These are phyloP conservation scores for Gomphus sp. DNA, from an alignment of 1,284 basidiomycete species.

Conservation along the genomic window DNA sequence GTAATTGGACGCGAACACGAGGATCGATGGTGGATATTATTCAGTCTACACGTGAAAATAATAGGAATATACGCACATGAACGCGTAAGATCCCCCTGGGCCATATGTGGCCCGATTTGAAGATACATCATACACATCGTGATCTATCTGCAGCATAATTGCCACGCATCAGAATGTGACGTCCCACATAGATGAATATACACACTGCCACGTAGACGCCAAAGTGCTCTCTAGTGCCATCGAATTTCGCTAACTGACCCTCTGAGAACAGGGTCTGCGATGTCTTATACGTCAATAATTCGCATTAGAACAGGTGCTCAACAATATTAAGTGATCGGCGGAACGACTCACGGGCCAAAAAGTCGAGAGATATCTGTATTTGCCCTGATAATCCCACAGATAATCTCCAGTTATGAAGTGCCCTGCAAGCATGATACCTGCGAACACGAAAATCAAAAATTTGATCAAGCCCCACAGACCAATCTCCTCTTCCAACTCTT, in stretches of 20 bases:
- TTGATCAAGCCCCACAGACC: conserved; percentile 57
- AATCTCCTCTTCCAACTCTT: conserved; percentile 60
- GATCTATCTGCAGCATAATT: conserved; percentile 59
- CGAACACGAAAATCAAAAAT: conserved; percentile 47
- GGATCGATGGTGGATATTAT: conserved; percentile 11
- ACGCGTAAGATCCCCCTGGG: conserved; percentile 78
- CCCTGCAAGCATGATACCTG: conserved; percentile 51
- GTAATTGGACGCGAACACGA: neutral
- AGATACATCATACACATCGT: conserved; percentile 89
- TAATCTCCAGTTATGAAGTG: conserved; percentile 78
- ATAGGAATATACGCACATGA: conserved; percentile 49
- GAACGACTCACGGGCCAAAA: conserved; percentile 47
- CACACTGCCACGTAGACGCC: conserved; percentile 73
- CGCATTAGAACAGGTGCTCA: neutral
- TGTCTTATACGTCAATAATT: conserved; percentile 24
- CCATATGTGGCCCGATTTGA: conserved; percentile 75
- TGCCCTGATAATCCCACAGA: conserved; percentile 66
- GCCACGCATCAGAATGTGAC: neutral
- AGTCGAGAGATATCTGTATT: conserved; percentile 46
- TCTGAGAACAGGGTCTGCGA: conserved; percentile 70
- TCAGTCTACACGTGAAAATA: conserved; percentile 3
- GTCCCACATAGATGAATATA: conserved; percentile 12
- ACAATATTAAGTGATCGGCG: neutral
- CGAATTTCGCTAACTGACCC: conserved; percentile 55
- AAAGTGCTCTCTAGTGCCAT: conserved; percentile 66